Percentiles rank a stretch among this genome's conserved stretches.
Evolutionary conservation across 1,284 basidiomycete genomes (phyloP).

Genomic region (Golubevia sp.): DNA sequence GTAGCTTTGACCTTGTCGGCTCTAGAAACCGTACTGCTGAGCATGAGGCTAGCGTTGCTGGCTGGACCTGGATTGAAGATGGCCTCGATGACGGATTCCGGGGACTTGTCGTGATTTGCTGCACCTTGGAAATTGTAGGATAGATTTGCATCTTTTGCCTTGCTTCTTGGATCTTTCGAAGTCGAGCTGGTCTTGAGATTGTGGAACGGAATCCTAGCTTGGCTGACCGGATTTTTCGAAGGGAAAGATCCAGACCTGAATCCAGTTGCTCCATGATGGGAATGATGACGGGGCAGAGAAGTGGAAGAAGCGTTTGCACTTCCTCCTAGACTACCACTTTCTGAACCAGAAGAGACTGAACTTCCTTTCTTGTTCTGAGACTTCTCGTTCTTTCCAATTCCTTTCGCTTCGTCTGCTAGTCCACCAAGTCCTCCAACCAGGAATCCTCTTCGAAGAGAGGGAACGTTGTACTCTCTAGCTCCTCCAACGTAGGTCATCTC

Average conservation of each 20-base stretch:
- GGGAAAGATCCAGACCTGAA: conserved; percentile 13
- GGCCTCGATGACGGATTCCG: conserved; percentile 33
- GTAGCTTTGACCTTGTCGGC: too few relatives aligned
- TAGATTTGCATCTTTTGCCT: conserved; percentile 3
- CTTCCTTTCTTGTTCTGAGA: not conserved
- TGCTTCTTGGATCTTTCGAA: conserved; percentile 7
- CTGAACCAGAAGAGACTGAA: not conserved
- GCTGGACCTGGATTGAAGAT: conserved; percentile 20
- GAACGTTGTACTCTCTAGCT: conserved; percentile 68
- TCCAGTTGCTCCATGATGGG: conserved; percentile 16
- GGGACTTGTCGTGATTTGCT: conserved; percentile 24
- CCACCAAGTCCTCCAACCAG: conserved; percentile 18
- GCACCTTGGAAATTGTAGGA: conserved; percentile 14
- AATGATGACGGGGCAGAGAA: too few relatives aligned
- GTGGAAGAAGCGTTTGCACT: not conserved
- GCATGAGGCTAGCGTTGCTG: too few relatives aligned
- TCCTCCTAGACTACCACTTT: not conserved
- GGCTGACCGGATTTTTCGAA: conserved; percentile 20
- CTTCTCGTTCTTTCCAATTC: not conserved
- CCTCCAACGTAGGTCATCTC: conserved; percentile 70
- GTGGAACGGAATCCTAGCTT: conserved; percentile 21
- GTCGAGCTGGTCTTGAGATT: conserved; percentile 17
- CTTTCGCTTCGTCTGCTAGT: not conserved
- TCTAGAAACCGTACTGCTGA: too few relatives aligned
- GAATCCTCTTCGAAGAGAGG: conserved; percentile 40